A percentile compares a stretch with the other conserved stretches of the same genome.
Conservation (phyloP, 768 basidiomycete genomes). For the Mycena galopus region DNA sequence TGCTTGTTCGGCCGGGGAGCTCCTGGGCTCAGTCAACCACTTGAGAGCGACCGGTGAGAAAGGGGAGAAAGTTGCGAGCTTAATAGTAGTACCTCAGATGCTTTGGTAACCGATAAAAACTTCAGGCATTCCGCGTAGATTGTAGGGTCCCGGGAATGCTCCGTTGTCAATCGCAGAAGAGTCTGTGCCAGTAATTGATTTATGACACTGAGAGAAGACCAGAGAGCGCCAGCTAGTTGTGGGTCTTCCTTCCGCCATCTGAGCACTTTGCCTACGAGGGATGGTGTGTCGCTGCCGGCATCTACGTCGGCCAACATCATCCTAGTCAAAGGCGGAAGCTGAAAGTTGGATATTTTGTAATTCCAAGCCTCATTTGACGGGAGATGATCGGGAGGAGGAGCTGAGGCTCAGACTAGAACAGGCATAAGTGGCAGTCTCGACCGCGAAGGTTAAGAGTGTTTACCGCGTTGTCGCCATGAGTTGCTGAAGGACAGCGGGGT, state of each 20-base stretch:
- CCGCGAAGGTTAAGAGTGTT: slow-evolving; percentile 33
- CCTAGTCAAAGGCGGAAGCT: slow-evolving; percentile 85
- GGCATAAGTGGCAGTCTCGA: slow-evolving; percentile 2
- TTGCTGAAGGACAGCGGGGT: slow-evolving; percentile 73
- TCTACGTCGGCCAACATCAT: slow-evolving; percentile 96
- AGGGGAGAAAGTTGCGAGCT: neutral
- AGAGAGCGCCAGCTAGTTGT: slow-evolving; percentile 68
- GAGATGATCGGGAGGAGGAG: slow-evolving; percentile 67
- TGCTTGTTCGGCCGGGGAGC: slow-evolving; percentile 56
- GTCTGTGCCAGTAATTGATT: slow-evolving; percentile 72
- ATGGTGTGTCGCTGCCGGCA: slow-evolving; percentile 95
- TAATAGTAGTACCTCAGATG: slow-evolving; percentile 63
- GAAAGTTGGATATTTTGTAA: slow-evolving; percentile 74
- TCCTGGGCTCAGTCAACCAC: slow-evolving; percentile 74
- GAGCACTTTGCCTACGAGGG: slow-evolving; percentile 91
- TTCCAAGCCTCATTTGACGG: slow-evolving; percentile 83
- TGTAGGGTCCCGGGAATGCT: slow-evolving; percentile 61
- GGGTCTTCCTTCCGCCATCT: slow-evolving; percentile 84
- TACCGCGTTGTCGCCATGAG: slow-evolving; percentile 73
- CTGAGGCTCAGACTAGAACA: slow-evolving; percentile 40
- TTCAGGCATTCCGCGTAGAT: slow-evolving; percentile 71
- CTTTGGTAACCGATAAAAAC: slow-evolving; percentile 70
- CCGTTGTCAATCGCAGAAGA: slow-evolving; percentile 63
- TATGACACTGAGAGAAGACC: slow-evolving; percentile 72
- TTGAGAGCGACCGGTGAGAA: slow-evolving; percentile 40